Conservation (phyloP, 257 asterid genomes). For the Penstemon davidsonii region DNA sequence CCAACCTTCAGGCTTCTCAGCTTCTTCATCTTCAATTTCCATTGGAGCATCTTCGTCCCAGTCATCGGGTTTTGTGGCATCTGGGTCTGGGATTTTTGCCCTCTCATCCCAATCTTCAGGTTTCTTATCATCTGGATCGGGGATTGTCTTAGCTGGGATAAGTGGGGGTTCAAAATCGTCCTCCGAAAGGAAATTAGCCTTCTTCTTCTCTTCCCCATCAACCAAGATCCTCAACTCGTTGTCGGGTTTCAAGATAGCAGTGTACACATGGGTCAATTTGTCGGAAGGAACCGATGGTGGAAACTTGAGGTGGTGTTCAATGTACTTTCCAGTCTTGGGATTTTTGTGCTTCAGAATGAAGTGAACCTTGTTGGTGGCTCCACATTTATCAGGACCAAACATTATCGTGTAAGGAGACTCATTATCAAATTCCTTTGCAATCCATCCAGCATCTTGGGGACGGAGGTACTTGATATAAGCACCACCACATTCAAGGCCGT, state of each 20-base stretch:
- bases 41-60: constrained; percentile 98
- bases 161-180: constrained; percentile 92
- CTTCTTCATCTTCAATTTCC: constrained; percentile 86
- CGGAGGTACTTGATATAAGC: constrained; percentile 93
- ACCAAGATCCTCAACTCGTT: constrained; percentile 69
- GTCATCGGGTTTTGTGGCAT: constrained; percentile 86
- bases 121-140: constrained; percentile 93
- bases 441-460: constrained; percentile 91
- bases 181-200: constrained; percentile 66
- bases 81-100: constrained; percentile 87
- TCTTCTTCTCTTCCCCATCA: constrained; percentile 97
- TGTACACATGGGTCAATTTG: constrained; percentile 89
- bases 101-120: constrained; percentile 99
- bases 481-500: constrained; percentile 97
- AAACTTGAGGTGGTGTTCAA: constrained; percentile 93
- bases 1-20: constrained; percentile 96
- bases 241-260: constrained; percentile 81
- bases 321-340: constrained; percentile 74
- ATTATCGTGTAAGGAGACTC: constrained; percentile 92
- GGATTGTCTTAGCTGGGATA: constrained; percentile 84
- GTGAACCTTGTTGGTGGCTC: constrained; percentile 95
- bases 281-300: constrained; percentile 95
- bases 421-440: constrained; percentile 72
- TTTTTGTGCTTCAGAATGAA: constrained; percentile 88
- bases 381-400: constrained; percentile 99